phyloP scores from a whole-genome alignment of 257 asterid genomes.

The Solanum pimpinellifolium region DNA sequence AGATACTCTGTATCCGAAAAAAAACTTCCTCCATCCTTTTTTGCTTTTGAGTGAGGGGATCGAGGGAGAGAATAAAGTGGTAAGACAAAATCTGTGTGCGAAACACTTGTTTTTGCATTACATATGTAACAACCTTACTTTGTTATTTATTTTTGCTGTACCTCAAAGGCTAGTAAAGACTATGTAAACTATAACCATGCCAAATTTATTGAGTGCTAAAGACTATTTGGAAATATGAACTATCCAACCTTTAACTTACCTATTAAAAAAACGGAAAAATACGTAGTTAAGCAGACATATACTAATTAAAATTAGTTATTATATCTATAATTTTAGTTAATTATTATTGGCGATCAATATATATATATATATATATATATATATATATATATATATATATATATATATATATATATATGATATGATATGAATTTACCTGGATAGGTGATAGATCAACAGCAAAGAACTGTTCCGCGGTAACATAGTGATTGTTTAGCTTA shows the following conservation, averaged over 20 bases:
- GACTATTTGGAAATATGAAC: background rate
- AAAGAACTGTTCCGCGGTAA: slow-evolving; percentile 72
- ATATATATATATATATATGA: too few relatives aligned
- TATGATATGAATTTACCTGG: slow-evolving; percentile 37
- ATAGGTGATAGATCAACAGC: slow-evolving; percentile 54
- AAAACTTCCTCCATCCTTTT: background rate
- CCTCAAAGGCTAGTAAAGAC: background rate
- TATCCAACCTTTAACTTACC: background rate
- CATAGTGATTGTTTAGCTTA: slow-evolving; percentile 19
- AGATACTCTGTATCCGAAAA: background rate
- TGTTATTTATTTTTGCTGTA: background rate
- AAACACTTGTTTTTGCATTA: background rate
- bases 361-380: too few relatives aligned
- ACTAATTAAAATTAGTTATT: too few relatives aligned
- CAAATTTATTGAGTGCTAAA: too few relatives aligned
- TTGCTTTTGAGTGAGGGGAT: background rate
- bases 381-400: too few relatives aligned
- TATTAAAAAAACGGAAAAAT: too few relatives aligned
- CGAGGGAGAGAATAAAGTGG: background rate
- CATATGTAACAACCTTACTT: background rate
- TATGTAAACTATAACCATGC: background rate
- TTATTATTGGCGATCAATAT: too few relatives aligned
- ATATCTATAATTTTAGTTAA: too few relatives aligned
- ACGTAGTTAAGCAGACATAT: too few relatives aligned
- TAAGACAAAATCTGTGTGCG: background rate